Conservation (phyloP, 1,284 basidiomycete genomes). For the Ustilago curta region DNA sequence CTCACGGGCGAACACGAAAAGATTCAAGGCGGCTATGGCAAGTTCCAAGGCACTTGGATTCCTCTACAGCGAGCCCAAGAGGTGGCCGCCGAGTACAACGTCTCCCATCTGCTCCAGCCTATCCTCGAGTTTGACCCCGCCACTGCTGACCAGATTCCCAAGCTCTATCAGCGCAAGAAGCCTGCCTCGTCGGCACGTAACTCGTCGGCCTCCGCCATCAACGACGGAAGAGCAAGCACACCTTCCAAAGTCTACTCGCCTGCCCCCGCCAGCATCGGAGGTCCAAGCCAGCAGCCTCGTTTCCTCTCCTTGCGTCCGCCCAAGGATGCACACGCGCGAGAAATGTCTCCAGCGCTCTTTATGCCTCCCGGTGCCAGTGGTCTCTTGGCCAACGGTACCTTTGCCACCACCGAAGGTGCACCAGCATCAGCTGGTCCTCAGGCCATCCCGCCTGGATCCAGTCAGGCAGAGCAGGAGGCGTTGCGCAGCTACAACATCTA, state of each 20-base stretch:
- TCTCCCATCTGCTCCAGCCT: slow-evolving; percentile 66
- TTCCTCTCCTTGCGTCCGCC: slow-evolving; percentile 62
- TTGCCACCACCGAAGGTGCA: slow-evolving; percentile 10
- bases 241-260: slow-evolving; percentile 37
- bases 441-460: slow-evolving; percentile 62
- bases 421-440: slow-evolving; percentile 18
- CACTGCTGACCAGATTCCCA: slow-evolving; percentile 58
- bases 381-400: slow-evolving; percentile 37
- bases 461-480: slow-evolving; percentile 49
- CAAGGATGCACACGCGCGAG: slow-evolving; percentile 39
- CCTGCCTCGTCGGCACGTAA: slow-evolving; percentile 51
- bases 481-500: slow-evolving; percentile 56
- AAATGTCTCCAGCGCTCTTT: slow-evolving; percentile 44
- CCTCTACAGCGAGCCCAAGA: slow-evolving; percentile 66
- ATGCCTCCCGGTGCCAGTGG: slow-evolving; percentile 53
- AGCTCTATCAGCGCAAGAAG: slow-evolving; percentile 54
- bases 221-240: slow-evolving; percentile 29
- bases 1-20: slow-evolving; percentile 96
- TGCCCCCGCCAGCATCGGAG: slow-evolving; percentile 39
- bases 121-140: slow-evolving; percentile 67
- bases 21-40: slow-evolving; percentile 98
- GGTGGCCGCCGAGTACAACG: slow-evolving; percentile 65
- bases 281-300: slow-evolving; percentile 58
- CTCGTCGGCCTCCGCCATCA: slow-evolving; percentile 49
- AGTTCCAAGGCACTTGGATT: slow-evolving; percentile 97